Conservation (phyloP, 805 yeast genomes). For the Martiniozyma abietophila region DNA sequence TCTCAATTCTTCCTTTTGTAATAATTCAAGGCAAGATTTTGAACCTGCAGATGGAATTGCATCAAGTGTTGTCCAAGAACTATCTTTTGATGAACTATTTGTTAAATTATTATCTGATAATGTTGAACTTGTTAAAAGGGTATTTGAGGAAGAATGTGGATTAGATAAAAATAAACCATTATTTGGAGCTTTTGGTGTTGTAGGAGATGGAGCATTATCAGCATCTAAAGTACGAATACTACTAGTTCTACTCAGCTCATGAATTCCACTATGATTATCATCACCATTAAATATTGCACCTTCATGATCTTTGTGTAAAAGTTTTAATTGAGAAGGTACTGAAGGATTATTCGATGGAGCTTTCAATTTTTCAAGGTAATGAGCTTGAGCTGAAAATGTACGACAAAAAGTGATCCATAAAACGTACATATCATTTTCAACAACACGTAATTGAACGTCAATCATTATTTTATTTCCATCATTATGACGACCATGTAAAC, state of each 20-base stretch:
- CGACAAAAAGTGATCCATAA: conserved; percentile 86
- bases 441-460: conserved; percentile 75
- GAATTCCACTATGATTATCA: conserved; percentile 16
- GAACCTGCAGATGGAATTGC: neutral
- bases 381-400: conserved; percentile 10
- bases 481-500: conserved; percentile 57
- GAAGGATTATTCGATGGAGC: neutral
- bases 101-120: too few relatives aligned
- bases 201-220: conserved; percentile 1
- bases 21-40: conserved; percentile 4
- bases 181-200: conserved; percentile 4
- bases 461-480: conserved; percentile 60
- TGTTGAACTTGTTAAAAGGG: too few relatives aligned
- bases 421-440: conserved; percentile 47
- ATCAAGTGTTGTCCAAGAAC: too few relatives aligned
- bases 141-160: too few relatives aligned
- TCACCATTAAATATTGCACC: conserved; percentile 21
- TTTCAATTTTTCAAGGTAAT: neutral
- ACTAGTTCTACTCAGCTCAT: conserved; percentile 17
- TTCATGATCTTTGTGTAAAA: conserved; percentile 32
- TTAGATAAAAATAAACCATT: too few relatives aligned
- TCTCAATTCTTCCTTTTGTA: conserved; percentile 12
- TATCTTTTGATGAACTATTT: too few relatives aligned
- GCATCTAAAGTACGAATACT: conserved; percentile 14
- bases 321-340: conserved; percentile 46